Conservation (phyloP, 2,329 filamentous ascomycete species). For the Knufia fluminis region DNA sequence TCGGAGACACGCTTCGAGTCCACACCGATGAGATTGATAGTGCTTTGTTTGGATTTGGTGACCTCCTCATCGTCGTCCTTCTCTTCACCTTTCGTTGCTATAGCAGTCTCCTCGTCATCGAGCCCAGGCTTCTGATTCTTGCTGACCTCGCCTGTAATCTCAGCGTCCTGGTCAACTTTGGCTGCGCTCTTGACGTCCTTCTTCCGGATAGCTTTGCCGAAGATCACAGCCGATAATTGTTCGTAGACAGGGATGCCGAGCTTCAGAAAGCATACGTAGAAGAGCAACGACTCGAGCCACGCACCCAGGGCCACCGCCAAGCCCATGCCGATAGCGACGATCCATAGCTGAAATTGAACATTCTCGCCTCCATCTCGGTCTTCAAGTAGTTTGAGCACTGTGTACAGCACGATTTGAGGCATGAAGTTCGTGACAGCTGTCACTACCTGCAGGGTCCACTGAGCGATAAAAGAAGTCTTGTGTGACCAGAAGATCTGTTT, state of each 20-base stretch:
- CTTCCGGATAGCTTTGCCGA: slow-evolving; percentile 65
- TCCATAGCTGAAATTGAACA: slow-evolving; percentile 49
- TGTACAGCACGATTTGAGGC: slow-evolving; percentile 60
- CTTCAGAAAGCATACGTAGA: slow-evolving; percentile 56
- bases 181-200: slow-evolving; percentile 62
- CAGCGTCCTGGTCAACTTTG: slow-evolving; percentile 23
- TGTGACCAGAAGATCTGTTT: slow-evolving; percentile 52
- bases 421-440: slow-evolving; percentile 54
- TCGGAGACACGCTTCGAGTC: slow-evolving; percentile 61
- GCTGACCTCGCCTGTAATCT: slow-evolving; percentile 23
- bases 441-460: slow-evolving; percentile 49
- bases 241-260: slow-evolving; percentile 58
- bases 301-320: slow-evolving; percentile 46
- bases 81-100: slow-evolving; percentile 25
- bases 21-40: slow-evolving; percentile 70
- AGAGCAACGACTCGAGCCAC: slow-evolving; percentile 56
- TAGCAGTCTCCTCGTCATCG: slow-evolving; percentile 28
- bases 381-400: slow-evolving; percentile 58
- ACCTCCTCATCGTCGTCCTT: slow-evolving; percentile 43
- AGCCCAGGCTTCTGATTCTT: slow-evolving; percentile 26
- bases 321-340: slow-evolving; percentile 59
- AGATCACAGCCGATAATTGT: slow-evolving; percentile 63
- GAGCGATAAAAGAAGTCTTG: slow-evolving; percentile 45
- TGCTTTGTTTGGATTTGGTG: slow-evolving; percentile 57
- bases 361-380: slow-evolving; percentile 37